Conservation (phyloP, 306 rosid species). For the Fragaria ananassa region DNA sequence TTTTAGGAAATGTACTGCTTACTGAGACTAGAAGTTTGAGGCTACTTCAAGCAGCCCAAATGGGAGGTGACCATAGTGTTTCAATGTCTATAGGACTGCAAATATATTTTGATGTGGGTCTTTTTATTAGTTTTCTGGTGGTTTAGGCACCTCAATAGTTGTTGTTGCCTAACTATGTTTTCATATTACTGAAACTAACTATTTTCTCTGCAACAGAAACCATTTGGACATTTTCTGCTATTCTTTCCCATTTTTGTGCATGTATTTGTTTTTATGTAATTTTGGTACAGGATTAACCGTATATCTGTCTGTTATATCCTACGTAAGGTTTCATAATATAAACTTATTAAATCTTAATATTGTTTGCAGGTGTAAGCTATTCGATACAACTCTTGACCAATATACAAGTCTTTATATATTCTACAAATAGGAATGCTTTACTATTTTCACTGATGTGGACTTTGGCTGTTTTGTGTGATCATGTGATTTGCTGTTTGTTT, state of each 20-base stretch:
- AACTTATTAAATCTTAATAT: not conserved
- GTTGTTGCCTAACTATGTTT: not conserved
- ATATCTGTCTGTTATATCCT: not conserved
- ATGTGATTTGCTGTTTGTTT: not conserved
- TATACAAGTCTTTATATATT: no score
- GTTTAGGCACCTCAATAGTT: not conserved
- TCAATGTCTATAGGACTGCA: not conserved
- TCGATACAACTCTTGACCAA: conserved; percentile 78
- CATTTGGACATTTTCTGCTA: not conserved
- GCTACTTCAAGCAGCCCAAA: not conserved
- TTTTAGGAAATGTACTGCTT: not conserved
- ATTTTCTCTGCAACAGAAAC: not conserved
- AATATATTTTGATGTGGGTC: not conserved
- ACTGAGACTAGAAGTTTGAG: not conserved
- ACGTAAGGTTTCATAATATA: not conserved
- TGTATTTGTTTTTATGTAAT: not conserved
- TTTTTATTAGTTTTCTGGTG: not conserved
- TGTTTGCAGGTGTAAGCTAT: conserved; percentile 64
- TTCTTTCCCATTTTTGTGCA: not conserved
- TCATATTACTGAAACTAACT: not conserved
- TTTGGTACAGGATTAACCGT: not conserved
- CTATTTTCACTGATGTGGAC: not conserved
- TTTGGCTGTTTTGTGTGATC: not conserved
- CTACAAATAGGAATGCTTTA: not conserved
- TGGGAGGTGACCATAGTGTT: not conserved